Percentiles rank a stretch among this genome's conserved stretches.
Conservation (phyloP, 208 protist genomes). For the Acanthamoeba castellanii region DNA sequence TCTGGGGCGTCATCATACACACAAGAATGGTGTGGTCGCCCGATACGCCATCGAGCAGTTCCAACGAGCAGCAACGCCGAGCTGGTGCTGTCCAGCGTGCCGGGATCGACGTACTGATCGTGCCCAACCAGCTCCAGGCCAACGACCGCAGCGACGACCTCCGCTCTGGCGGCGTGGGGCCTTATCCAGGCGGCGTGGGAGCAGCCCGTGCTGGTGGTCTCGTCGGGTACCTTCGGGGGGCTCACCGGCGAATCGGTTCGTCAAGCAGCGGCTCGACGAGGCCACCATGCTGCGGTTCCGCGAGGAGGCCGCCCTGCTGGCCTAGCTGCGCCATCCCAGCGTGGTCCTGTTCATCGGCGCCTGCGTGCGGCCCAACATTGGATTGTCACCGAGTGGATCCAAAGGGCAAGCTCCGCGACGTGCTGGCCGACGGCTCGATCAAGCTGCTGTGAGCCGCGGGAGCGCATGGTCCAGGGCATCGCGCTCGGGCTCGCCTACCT, state of each 20-base stretch:
- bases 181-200: conserved; percentile 9
- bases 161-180: background rate
- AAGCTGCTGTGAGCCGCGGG: background rate
- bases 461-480: background rate
- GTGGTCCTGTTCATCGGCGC: conserved; percentile 73
- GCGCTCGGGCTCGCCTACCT: conserved; percentile 10
- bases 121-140: conserved; percentile 8
- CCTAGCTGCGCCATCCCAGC: conserved; percentile 71
- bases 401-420: conserved; percentile 24
- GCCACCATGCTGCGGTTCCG: conserved; percentile 51
- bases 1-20: background rate
- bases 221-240: conserved; percentile 4
- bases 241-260: too few relatives aligned
- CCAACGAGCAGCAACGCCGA: conserved; percentile 29
- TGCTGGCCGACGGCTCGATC: conserved; percentile 23
- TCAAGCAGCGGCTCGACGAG: conserved; percentile 62
- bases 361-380: conserved; percentile 71
- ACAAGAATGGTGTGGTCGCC: conserved; percentile 11
- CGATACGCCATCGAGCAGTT: too few relatives aligned
- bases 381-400: conserved; percentile 69
- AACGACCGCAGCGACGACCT: background rate
- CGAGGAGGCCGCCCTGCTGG: conserved; percentile 51
- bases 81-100: conserved; percentile 15
- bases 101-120: conserved; percentile 62
- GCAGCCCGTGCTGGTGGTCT: conserved; percentile 56